Evolutionary conservation across 2,329 filamentous ascomycete species (phyloP).

Genomic region (Alternaria sp.): DNA sequence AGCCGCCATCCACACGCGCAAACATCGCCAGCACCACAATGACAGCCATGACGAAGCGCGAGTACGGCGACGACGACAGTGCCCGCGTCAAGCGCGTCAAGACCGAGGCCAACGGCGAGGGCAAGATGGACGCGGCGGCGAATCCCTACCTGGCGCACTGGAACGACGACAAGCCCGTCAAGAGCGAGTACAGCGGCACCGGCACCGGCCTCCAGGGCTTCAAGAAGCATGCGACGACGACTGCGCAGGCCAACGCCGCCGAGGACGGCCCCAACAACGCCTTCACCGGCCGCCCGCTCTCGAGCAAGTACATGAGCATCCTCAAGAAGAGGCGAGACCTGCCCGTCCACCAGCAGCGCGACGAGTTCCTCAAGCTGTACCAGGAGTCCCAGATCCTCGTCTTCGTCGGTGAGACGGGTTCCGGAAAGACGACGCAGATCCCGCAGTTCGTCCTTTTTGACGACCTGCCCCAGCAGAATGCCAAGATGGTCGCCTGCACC

Average conservation of each 20-base stretch:
- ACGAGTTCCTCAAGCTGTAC: constrained; percentile 93
- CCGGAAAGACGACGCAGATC: constrained; percentile 98
- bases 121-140: constrained; percentile 58
- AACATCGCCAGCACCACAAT: constrained; percentile 8
- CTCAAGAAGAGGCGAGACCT: constrained; percentile 82
- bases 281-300: constrained; percentile 80
- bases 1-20: constrained; percentile 9
- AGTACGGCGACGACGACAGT: constrained; percentile 55
- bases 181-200: constrained; percentile 41
- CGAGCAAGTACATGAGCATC: constrained; percentile 87
- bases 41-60: constrained; percentile 62
- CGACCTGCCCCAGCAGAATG: constrained; percentile 83
- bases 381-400: constrained; percentile 95
- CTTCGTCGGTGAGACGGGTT: constrained; percentile 98
- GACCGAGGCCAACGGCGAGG: constrained; percentile 39
- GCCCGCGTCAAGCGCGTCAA: constrained; percentile 61
- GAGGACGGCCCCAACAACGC: constrained; percentile 86
- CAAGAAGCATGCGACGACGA: constrained; percentile 80
- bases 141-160: constrained; percentile 95
- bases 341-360: constrained; percentile 89
- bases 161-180: constrained; percentile 63
- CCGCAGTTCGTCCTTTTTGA: constrained; percentile 98
- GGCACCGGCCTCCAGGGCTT: constrained; percentile 63
- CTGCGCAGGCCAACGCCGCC: constrained; percentile 71
- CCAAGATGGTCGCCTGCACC: constrained; percentile 95